A percentile compares a stretch with the other conserved stretches of the same genome.
phyloP scores from a whole-genome alignment of 345 rosid genomes.

The Hibiscus syriacus region DNA sequence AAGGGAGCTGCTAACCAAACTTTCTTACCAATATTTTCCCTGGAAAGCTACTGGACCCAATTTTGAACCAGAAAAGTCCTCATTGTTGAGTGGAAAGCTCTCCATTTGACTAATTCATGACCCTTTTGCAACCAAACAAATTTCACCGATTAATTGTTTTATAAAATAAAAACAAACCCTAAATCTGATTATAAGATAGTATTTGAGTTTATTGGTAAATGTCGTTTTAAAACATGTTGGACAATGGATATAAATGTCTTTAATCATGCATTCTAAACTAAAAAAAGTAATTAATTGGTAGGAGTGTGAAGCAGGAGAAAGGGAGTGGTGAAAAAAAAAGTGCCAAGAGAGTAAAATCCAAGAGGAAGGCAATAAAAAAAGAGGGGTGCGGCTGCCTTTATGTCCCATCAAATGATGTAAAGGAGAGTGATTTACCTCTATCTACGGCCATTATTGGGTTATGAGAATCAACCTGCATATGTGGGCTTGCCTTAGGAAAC shows the following conservation, averaged over 20 bases:
- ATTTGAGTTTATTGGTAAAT: too few species aligned
- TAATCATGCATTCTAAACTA: too few species aligned
- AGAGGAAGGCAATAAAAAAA: conserved; percentile 17
- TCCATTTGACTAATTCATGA: conserved; percentile 12
- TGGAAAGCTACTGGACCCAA: conserved; percentile 13
- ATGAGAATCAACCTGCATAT: conserved; percentile 14
- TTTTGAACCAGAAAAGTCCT: conserved; percentile 11
- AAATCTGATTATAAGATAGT: too few species aligned
- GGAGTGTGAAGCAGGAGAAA: neutral
- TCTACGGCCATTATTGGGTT: conserved; percentile 10
- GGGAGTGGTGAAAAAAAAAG: neutral
- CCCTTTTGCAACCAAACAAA: neutral
- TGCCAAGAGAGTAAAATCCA: conserved; percentile 13
- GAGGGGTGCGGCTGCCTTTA: conserved; percentile 28
- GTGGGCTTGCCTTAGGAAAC: conserved; percentile 10
- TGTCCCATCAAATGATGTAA: conserved; percentile 34
- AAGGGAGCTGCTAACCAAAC: conserved; percentile 14
- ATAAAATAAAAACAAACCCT: too few species aligned
- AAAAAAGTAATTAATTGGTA: neutral
- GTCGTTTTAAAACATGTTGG: too few species aligned
- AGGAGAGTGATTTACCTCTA: conserved; percentile 17
- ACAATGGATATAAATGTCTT: too few species aligned
- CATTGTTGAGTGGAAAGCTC: neutral
- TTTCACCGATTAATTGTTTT: neutral
- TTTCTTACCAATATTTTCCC: conserved; percentile 17